Conservation (phyloP, 2,329 filamentous ascomycete genomes). For the Calonectria hawksworthii region DNA sequence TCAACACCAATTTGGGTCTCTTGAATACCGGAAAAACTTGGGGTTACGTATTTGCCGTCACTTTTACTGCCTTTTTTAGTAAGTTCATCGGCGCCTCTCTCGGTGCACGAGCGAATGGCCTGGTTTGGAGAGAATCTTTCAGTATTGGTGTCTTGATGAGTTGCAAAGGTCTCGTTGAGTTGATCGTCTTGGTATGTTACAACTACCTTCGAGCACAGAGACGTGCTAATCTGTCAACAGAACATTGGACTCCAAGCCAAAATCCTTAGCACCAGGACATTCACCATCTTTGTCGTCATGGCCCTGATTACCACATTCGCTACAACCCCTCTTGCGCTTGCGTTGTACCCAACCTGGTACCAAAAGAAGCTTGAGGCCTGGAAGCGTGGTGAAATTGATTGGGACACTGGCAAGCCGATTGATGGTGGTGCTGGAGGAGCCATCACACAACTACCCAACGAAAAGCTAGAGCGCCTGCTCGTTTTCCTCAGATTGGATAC, state of each 20-base stretch:
- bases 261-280: constrained; percentile 68
- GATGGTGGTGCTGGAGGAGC: not conserved
- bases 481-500: constrained; percentile 19
- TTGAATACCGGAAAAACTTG: constrained; percentile 85
- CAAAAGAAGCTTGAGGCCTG: constrained; percentile 64
- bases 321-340: constrained; percentile 81
- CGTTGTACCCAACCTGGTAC: constrained; percentile 78
- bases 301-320: constrained; percentile 86
- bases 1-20: constrained; percentile 88
- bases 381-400: constrained; percentile 90
- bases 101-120: constrained; percentile 77
- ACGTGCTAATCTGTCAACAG: not conserved
- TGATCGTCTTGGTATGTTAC: constrained; percentile 78
- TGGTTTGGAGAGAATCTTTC: constrained; percentile 87
- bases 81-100: constrained; percentile 89
- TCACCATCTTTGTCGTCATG: constrained; percentile 96
- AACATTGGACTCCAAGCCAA: constrained; percentile 30
- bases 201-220: not conserved
- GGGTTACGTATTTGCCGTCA: constrained; percentile 89
- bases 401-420: constrained; percentile 66
- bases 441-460: not conserved
- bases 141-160: constrained; percentile 93
- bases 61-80: constrained; percentile 82
- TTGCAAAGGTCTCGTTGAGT: constrained; percentile 93
- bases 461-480: constrained; percentile 1